A percentile compares a stretch with the other conserved stretches of the same genome.
Conservation (phyloP, 768 basidiomycete genomes). For the Mycena leptocephala region DNA sequence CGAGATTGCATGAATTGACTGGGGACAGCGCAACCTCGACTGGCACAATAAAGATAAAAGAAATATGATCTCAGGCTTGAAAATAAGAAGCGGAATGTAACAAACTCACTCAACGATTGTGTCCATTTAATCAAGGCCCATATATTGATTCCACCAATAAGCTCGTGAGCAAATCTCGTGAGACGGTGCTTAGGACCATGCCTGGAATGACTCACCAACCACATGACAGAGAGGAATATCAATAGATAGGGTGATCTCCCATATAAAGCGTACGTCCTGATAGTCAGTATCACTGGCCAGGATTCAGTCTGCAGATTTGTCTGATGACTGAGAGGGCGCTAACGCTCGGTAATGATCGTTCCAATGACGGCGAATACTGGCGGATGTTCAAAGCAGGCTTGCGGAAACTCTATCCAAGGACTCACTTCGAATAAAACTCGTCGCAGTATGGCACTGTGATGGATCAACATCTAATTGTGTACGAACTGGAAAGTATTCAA, state of each 20-base stretch:
- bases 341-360: conserved; percentile 7
- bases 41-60: too few relatives aligned
- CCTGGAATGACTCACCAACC: background rate
- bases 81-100: background rate
- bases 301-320: background rate
- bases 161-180: background rate
- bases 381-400: background rate
- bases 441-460: background rate
- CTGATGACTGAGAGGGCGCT: background rate
- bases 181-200: background rate
- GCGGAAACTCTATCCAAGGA: background rate
- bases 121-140: conserved; percentile 12
- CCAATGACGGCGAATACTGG: conserved; percentile 13
- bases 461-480: background rate
- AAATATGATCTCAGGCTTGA: background rate
- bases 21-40: background rate
- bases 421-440: conserved; percentile 10
- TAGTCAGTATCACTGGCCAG: conserved; percentile 6
- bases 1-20: background rate
- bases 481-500: background rate
- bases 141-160: conserved; percentile 9
- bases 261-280: conserved; percentile 19
- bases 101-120: background rate
- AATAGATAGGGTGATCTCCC: background rate
- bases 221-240: conserved; percentile 1